Evolutionary conservation across 768 basidiomycete species (phyloP).

Genomic region (Leccinum subtestaceum): DNA sequence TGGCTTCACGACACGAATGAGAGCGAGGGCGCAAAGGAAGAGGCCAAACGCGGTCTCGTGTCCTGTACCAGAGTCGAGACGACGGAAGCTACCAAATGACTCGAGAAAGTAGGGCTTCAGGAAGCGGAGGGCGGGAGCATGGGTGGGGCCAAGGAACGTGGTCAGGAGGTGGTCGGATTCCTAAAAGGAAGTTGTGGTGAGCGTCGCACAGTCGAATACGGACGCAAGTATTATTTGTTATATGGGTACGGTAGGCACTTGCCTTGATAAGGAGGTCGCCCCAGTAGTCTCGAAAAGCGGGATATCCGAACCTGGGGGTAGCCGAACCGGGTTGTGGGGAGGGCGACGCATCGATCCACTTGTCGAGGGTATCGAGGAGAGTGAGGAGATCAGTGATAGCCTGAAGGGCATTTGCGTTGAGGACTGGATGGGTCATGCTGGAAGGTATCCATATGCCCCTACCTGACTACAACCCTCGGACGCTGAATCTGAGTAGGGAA

Average conservation of each 20-base stretch:
- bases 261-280: slow-evolving; percentile 77
- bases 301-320: slow-evolving; percentile 86
- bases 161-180: slow-evolving; percentile 51
- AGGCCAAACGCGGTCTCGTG: slow-evolving; percentile 90
- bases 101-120: slow-evolving; percentile 75
- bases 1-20: slow-evolving; percentile 63
- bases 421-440: too few species aligned
- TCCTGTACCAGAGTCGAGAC: slow-evolving; percentile 96
- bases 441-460: too few species aligned
- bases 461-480: too few species aligned
- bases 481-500: too few species aligned
- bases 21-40: slow-evolving; percentile 70
- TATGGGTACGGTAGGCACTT: slow-evolving; percentile 4
- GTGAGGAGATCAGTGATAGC: slow-evolving; percentile 45
- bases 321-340: slow-evolving; percentile 47
- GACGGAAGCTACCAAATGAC: slow-evolving; percentile 85
- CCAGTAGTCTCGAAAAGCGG: slow-evolving; percentile 81
- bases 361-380: slow-evolving; percentile 63
- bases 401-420: slow-evolving; percentile 30
- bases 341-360: slow-evolving; percentile 82
- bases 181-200: slow-evolving; percentile 31
- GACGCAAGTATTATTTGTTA: background rate
- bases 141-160: slow-evolving; percentile 46
- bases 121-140: slow-evolving; percentile 50
- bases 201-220: background rate